These are phyloP conservation scores for Dictyostelium brefeldianum DNA, from an alignment of 78 protist species.

Conservation along the genomic window DNA sequence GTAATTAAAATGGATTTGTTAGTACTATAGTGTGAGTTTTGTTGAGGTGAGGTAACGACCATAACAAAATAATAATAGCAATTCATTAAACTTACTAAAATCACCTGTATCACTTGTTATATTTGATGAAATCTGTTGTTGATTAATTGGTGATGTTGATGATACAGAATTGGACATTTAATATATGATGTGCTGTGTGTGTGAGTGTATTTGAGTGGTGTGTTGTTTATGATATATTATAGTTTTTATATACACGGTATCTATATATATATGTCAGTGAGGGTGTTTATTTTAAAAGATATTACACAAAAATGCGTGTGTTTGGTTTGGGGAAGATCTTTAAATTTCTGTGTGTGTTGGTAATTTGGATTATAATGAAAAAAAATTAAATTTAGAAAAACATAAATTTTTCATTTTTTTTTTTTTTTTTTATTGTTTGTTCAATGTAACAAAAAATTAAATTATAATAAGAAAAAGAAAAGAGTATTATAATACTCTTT, in stretches of 20 bases:
- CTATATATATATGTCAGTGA: not conserved
- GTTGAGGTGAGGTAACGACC: too few species aligned
- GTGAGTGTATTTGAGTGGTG: not conserved
- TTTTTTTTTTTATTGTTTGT: conserved; percentile 1
- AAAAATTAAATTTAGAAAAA: not conserved
- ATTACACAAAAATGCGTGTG: not conserved
- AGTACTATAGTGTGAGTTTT: not conserved
- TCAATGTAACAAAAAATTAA: too few species aligned
- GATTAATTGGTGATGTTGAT: conserved; percentile 9
- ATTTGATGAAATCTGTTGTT: conserved; percentile 13
- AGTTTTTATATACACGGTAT: not conserved
- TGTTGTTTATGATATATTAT: not conserved
- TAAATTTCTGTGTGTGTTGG: not conserved
- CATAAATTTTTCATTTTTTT: not conserved
- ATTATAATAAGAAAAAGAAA: too few species aligned
- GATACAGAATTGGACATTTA: conserved; percentile 18
- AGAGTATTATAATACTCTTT: not conserved
- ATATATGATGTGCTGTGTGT: not conserved
- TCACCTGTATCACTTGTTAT: conserved; percentile 15
- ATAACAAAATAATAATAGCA: too few species aligned
- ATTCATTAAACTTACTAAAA: conserved; percentile 17
- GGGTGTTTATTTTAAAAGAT: not conserved
- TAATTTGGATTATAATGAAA: not conserved
- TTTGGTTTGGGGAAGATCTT: not conserved
- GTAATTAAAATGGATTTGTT: not conserved